These are phyloP conservation scores for Selaginella tamariscina DNA, from an alignment of 75 land plant genomes.

Conservation along the genomic window DNA sequence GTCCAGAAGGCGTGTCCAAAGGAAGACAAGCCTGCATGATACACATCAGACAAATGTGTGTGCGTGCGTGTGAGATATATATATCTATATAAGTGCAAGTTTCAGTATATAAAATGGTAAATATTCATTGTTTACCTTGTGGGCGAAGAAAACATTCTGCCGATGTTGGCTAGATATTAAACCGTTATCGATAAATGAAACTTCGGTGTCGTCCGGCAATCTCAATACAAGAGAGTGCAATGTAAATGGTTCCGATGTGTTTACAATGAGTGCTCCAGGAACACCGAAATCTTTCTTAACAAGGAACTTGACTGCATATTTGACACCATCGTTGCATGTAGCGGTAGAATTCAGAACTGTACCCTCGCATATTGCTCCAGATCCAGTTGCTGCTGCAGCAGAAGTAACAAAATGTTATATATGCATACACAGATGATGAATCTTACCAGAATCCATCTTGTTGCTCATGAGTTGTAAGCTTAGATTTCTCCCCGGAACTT, in stretches of 20 bases:
- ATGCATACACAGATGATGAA: not conserved
- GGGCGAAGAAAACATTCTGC: slow-evolving; percentile 45
- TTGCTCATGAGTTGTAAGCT: not conserved
- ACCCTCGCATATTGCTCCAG: not conserved
- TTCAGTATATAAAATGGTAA: not conserved
- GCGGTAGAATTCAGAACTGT: not conserved
- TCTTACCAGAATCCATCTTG: not conserved
- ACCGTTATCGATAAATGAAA: not conserved
- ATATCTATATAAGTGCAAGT: not conserved
- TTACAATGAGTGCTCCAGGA: slow-evolving; percentile 59
- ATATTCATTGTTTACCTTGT: slow-evolving; percentile 33
- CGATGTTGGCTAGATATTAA: not conserved
- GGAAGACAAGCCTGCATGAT: slow-evolving; percentile 37
- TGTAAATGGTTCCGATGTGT: not conserved
- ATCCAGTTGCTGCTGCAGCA: not conserved
- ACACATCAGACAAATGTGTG: not conserved
- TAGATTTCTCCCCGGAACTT: not conserved
- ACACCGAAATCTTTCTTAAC: slow-evolving; percentile 28
- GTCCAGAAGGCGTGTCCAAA: slow-evolving; percentile 23
- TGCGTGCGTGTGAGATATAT: not conserved
- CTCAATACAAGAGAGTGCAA: not conserved
- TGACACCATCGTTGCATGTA: not conserved
- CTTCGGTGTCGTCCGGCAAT: not conserved
- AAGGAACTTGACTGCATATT: slow-evolving; percentile 8
- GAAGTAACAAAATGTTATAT: not conserved